phyloP scores from a whole-genome alignment of 192 early-diverging fungal genomes.

The Coemansia sp. region DNA sequence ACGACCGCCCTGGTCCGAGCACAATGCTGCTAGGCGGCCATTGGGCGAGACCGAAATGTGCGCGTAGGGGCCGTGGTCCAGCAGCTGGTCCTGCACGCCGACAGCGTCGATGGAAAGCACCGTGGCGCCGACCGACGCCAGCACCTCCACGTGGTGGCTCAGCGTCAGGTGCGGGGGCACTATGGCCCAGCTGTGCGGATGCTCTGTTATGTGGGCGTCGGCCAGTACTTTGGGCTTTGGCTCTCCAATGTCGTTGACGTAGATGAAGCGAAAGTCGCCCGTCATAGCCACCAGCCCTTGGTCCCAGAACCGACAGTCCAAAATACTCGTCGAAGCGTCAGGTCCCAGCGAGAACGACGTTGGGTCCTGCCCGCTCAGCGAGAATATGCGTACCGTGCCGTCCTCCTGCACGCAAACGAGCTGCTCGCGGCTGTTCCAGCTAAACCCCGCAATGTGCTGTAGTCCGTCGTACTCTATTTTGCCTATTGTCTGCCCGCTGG shows the following conservation, averaged over 20 bases:
- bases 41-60: constrained; percentile 92
- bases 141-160: constrained; percentile 89
- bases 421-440: constrained; percentile 88
- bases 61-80: constrained; percentile 88
- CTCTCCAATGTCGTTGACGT: constrained; percentile 83
- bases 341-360: constrained; percentile 41
- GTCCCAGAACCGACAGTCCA: constrained; percentile 88
- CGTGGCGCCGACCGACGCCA: constrained; percentile 74
- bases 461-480: constrained; percentile 89
- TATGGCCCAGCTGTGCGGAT: constrained; percentile 85
- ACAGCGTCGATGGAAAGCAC: constrained; percentile 82
- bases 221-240: constrained; percentile 80
- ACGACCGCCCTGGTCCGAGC: constrained; percentile 73
- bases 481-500: constrained; percentile 82
- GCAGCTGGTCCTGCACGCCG: constrained; percentile 77
- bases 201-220: constrained; percentile 65
- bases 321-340: constrained; percentile 79
- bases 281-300: constrained; percentile 93
- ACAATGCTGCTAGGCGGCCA: constrained; percentile 90
- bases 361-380: constrained; percentile 77
- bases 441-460: constrained; percentile 85
- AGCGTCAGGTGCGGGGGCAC: constrained; percentile 86
- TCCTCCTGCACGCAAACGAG: constrained; percentile 88
- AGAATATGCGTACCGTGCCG: constrained; percentile 80
- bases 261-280: constrained; percentile 77